A percentile compares a stretch with the other conserved stretches of the same genome.
These are phyloP conservation scores for Lachancea sp. DNA, from an alignment of 805 yeast species.

Conservation along the genomic window DNA sequence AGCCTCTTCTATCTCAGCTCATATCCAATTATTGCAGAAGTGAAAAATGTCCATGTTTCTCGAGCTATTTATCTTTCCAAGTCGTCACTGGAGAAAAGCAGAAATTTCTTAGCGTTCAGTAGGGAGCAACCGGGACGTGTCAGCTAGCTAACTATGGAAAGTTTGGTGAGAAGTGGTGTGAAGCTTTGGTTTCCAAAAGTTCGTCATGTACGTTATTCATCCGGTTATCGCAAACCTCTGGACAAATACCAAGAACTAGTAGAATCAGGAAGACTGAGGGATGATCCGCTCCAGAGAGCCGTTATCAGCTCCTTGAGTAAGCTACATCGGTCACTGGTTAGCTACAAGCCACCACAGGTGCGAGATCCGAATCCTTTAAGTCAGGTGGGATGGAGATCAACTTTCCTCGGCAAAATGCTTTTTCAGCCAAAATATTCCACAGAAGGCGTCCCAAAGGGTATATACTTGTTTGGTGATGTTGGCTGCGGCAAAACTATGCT, in stretches of 20 bases:
- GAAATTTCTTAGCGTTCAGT: too few species aligned
- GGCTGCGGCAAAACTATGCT: slow-evolving; percentile 99
- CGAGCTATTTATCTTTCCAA: too few species aligned
- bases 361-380: slow-evolving; percentile 45
- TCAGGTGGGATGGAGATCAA: slow-evolving; percentile 36
- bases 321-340: slow-evolving; percentile 47
- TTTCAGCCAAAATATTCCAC: slow-evolving; percentile 21
- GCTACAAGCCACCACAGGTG: slow-evolving; percentile 59
- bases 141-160: neutral
- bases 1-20: too few species aligned
- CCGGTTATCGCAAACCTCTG: slow-evolving; percentile 36
- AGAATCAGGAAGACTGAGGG: slow-evolving; percentile 45
- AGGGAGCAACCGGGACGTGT: too few species aligned
- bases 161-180: neutral
- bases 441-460: slow-evolving; percentile 61
- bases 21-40: slow-evolving; percentile 24
- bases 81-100: too few species aligned
- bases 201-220: neutral
- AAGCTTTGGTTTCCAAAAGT: neutral
- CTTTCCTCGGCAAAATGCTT: slow-evolving; percentile 32
- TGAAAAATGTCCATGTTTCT: slow-evolving; percentile 10
- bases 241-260: slow-evolving; percentile 47
- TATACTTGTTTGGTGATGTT: slow-evolving; percentile 92
- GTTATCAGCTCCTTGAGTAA: slow-evolving; percentile 57
- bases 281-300: slow-evolving; percentile 75